Base-by-base conservation (phyloP, 768 basidiomycete genomes). In the Pisolithus marmoratus region DNA sequence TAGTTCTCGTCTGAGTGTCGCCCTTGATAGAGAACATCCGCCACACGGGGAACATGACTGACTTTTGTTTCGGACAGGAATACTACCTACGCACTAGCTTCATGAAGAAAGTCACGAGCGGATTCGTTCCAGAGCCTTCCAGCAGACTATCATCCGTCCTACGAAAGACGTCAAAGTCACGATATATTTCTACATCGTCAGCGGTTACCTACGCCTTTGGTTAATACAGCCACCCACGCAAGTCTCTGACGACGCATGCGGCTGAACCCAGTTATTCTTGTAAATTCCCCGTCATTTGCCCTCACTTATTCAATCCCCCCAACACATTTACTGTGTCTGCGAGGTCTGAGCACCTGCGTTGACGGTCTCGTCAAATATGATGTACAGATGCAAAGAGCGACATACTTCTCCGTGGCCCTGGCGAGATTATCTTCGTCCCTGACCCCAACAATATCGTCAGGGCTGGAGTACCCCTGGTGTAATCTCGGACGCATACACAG, bases 281-380 rank as follows among this genome's bases (percentile, higher is more conserved):
- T 45, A 72, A 74, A 22, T 65, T 74, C 6, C 71, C 72, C 12
- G 59, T 63, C 38, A 60, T 74, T 31, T 61, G 65, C 26, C 70
- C 73, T 1, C 49, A 54, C 2, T 53, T 66, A 63, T 66, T 51
- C 65, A 60, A 38, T 60, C 58, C 4, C 68, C 66, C 24, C 66
- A 63, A 34, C 70, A 68, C 50, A 57, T 69, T 29, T 71, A 65
- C n/a, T 69, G 63, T 15, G 52, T 62, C 31, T 56, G 53, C 36
- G 58, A 68, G 59, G 52, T 9, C 20, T 63, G 45, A 67, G 63
- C 58, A 69, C 61, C 4, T 65, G 72, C 54, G 59, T 60, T 44
- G 69, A 73, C 27, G 58, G 64, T 2, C 38, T 73, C 43, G 61
- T 71, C 57, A 73, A 73, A 54, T 63, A 73, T 27, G 69, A 73